Evolutionary conservation across 306 rosid species (phyloP).

Genomic region (Parietaria judaica): DNA sequence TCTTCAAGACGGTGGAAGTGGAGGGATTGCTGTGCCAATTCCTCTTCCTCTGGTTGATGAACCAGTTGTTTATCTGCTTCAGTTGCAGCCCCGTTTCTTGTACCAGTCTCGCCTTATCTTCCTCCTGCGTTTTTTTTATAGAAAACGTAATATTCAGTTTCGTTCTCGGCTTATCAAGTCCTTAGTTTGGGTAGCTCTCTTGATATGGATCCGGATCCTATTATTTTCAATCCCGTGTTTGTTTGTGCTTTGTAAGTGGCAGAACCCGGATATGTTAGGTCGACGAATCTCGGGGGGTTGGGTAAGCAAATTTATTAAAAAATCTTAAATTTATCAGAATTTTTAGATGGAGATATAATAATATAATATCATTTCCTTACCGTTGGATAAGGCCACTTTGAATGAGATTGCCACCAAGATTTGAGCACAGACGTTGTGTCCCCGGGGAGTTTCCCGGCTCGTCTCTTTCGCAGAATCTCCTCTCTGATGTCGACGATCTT

Average conservation of each 20-base stretch:
- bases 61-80: slow-evolving; percentile 98
- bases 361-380: slow-evolving; percentile 24
- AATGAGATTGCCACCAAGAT: slow-evolving; percentile 95
- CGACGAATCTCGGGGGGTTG: too few relatives aligned
- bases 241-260: too few relatives aligned
- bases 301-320: background rate
- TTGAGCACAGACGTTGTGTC: slow-evolving; percentile 95
- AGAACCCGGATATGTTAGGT: too few relatives aligned
- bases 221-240: too few relatives aligned
- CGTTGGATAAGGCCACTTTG: slow-evolving; percentile 98
- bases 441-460: slow-evolving; percentile 99
- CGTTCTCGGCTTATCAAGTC: too few relatives aligned
- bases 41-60: slow-evolving; percentile 96
- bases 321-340: background rate
- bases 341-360: too few relatives aligned
- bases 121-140: slow-evolving; percentile 45
- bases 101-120: slow-evolving; percentile 91
- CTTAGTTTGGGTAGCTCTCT: too few relatives aligned
- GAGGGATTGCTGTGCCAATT: slow-evolving; percentile 99
- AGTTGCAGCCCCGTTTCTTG: slow-evolving; percentile 91
- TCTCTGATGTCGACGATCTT: slow-evolving; percentile 94
- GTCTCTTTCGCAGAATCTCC: slow-evolving; percentile 93
- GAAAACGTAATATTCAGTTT: slow-evolving; percentile 1
- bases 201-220: too few relatives aligned
- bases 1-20: slow-evolving; percentile 78